Conservation (phyloP, 768 basidiomycete species). For the Pisolithus albus region DNA sequence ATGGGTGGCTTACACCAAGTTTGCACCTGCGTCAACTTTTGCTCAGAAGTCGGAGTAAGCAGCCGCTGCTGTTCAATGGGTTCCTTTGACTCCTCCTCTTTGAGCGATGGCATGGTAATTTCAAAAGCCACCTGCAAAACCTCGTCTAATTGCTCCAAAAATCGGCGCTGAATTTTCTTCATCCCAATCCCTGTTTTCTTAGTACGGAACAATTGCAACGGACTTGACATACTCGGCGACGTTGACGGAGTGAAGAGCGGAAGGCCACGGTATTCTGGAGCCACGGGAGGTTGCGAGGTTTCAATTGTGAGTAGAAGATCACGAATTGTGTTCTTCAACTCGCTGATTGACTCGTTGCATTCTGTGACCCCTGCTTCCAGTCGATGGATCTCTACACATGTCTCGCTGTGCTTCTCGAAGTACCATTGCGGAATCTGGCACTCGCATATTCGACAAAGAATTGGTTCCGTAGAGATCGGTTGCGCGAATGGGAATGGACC, state of each 20-base stretch:
- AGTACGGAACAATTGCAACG: slow-evolving; percentile 69
- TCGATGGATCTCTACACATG: slow-evolving; percentile 92
- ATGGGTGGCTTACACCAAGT: slow-evolving; percentile 83
- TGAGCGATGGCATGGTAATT: slow-evolving; percentile 79
- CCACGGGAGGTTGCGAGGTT: slow-evolving; percentile 55
- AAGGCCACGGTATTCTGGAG: slow-evolving; percentile 83
- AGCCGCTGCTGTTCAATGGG: slow-evolving; percentile 90
- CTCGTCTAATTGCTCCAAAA: slow-evolving; percentile 84
- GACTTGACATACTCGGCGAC: slow-evolving; percentile 65
- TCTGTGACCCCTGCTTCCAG: slow-evolving; percentile 92
- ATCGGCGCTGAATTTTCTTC: slow-evolving; percentile 71
- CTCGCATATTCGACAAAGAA: slow-evolving; percentile 97
- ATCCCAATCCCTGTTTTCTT: slow-evolving; percentile 77
- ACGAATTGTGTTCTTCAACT: slow-evolving; percentile 80
- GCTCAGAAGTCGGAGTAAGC: slow-evolving; percentile 83
- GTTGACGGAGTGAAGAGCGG: slow-evolving; percentile 72
- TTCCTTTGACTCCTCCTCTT: slow-evolving; percentile 86
- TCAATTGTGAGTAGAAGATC: slow-evolving; percentile 71
- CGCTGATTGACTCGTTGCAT: slow-evolving; percentile 87
- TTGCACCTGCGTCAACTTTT: slow-evolving; percentile 75
- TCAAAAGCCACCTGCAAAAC: slow-evolving; percentile 74
- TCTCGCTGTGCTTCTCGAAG: slow-evolving; percentile 99
- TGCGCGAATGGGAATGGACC: slow-evolving; percentile 73
- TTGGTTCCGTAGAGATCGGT: slow-evolving; percentile 73
- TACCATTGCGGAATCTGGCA: slow-evolving; percentile 97